Base-by-base conservation (phyloP, 73 alveolate genomes). In the Blepharisma japonicum region DNA sequence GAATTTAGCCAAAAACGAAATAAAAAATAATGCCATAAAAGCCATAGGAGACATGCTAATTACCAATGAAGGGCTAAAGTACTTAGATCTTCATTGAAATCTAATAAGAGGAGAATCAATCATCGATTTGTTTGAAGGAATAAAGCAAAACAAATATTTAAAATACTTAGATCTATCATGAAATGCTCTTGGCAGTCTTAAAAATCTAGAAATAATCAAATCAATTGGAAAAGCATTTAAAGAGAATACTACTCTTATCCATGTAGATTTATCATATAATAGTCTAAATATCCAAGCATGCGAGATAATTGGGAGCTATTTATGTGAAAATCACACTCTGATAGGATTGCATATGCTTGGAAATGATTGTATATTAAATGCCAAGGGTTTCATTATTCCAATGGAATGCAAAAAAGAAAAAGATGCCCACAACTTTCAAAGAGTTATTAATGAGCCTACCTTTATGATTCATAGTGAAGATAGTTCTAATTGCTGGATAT, bases 341-440 rank as follows among this genome's bases (percentile, higher is more conserved):
- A 68, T 82, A 56, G 98, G 98, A 20, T 56, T 93, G 61, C 98
- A 93, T 77, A 91, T 93, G 80, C 87, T 81, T 38, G 98, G 98
- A 6, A 91, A 91, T 83, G 91, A 89, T 39, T 80, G 92, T 83
- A 81, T 81, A 77, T 85, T 91, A 45, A 93, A 93, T 77, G 77
- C 93, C 23, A 83, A 88, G 50, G 96, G 98, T 45, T 93, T 88
- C 78, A 83, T 90, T 14, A 42, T 68, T 8, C 91, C 94, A 27
- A 45, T 77, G 48, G 14, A 25, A 38, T n/a, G 14, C 11, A n/a
- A 0, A 14, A 18, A 70, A 9, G 25, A n/a, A 45, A 7, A 70
- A 47, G 55, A 70, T 9, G 66, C 71, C 2, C 68, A 45, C 45
- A 14, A 14, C 20, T 70, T 39, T 70, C 20, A 47, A 7, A 70